Evolutionary conservation across 768 basidiomycete species (phyloP).

Genomic region (Cystofilobasidium bisporidii): DNA sequence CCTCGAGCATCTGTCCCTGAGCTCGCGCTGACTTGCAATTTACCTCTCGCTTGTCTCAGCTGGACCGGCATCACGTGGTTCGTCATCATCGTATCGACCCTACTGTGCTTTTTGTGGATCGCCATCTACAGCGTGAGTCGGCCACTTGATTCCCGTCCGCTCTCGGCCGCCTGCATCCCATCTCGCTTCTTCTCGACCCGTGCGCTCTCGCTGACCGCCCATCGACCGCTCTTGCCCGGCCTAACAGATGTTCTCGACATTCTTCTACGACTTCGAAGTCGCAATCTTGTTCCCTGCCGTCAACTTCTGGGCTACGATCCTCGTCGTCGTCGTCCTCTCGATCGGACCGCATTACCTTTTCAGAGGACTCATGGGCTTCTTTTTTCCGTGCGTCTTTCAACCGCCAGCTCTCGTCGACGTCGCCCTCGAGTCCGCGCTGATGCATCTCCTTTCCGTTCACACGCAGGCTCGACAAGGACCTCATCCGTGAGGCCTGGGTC

Average conservation of each 20-base stretch:
- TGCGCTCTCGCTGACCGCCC: too few relatives aligned
- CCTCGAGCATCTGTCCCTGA: too few relatives aligned
- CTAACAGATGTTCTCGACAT: constrained; percentile 48
- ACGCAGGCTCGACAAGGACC: constrained; percentile 62
- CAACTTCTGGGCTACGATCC: constrained; percentile 72
- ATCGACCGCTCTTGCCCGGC: too few relatives aligned
- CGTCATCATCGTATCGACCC: constrained; percentile 35
- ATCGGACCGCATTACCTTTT: constrained; percentile 55
- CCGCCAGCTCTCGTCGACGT: too few relatives aligned
- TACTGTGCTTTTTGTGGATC: constrained; percentile 61
- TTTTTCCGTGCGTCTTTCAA: constrained; percentile 18
- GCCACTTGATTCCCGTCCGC: too few relatives aligned
- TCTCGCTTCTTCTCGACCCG: too few relatives aligned
- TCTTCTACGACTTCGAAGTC: constrained; percentile 64
- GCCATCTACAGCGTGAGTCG: constrained; percentile 61
- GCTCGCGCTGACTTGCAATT: too few relatives aligned
- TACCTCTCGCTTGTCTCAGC: constrained; percentile 32
- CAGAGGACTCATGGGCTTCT: constrained; percentile 21
- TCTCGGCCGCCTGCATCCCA: too few relatives aligned
- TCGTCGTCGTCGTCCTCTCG: constrained; percentile 59
- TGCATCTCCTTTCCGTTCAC: too few relatives aligned
- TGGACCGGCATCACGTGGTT: constrained; percentile 46
- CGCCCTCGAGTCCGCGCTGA: too few relatives aligned
- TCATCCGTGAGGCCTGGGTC: constrained; percentile 66
- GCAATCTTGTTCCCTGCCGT: constrained; percentile 63